Evolutionary conservation across 768 basidiomycete genomes (phyloP), one percentile per base, ranked within the genome.

Genomic region (Suillus cothurnatus): DNA sequence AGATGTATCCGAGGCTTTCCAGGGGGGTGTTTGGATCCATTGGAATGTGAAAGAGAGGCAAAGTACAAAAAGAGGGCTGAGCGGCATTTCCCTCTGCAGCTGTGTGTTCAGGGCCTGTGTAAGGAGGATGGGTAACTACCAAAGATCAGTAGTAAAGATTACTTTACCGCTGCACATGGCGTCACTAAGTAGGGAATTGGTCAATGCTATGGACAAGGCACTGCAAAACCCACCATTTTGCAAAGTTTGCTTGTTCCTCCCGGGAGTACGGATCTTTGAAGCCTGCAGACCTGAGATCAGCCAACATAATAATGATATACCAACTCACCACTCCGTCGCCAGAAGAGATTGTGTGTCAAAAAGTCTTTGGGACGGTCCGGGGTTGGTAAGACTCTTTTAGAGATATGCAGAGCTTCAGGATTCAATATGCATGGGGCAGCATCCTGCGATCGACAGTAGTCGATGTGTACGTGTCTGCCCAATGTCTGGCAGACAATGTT

Each of bases 221-320:
- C 26, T 58, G 15, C 19, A 36, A 32, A 34, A 71, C 81, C 50
- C 69, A 84, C 85, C 88, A 88, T 71, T 84, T 83, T 0, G 76
- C 74, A 69, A 88, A 89, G 49, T 81, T 80, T 0, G 77, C 58
- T 68, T 84, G 84, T 55, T 88, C 86, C 39, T 87, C 85, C 28
- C 78, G 79, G 17, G 86, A 81, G 64, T 89, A 88, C 0, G 87
- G 87, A 68, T 89, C 87, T 78, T 82, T 86, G 76, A 88, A 88
- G 15, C 84, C 87, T 87, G 56, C 14, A 50, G 19, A 61, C 17
- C n/a, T 45, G 21, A 26, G 41, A 4, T 31, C 38, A 38, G 26
- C 15, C 6, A 49, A n/a, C 14, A 4, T 17, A 9, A 17, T 8
- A 15, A 17, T 8, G 28, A 52, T 26, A 28, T 52, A 26, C 1